phyloP scores from a whole-genome alignment of 257 asterid genomes.

The Solanum piurae region DNA sequence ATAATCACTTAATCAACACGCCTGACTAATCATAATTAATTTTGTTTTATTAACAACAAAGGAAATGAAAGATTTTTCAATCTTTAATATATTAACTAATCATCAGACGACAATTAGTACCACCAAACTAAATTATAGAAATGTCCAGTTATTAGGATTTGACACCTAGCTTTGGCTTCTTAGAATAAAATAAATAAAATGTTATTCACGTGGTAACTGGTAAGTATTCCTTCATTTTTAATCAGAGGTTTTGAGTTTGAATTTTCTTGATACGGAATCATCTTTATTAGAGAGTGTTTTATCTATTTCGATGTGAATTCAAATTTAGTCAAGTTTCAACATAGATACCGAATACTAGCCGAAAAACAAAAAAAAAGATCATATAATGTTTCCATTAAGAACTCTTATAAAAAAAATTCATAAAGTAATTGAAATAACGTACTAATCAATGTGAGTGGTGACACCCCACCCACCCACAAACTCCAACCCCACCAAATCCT shows the following conservation, averaged over 20 bases:
- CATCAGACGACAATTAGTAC: not conserved
- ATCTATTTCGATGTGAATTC: too few relatives aligned
- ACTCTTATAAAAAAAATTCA: too few relatives aligned
- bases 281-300: accelerated
- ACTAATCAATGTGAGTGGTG: not conserved
- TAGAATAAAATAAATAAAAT: too few relatives aligned
- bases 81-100: not conserved
- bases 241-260: too few relatives aligned
- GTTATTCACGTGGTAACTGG: accelerated
- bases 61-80: not conserved
- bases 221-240: too few relatives aligned
- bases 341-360: too few relatives aligned
- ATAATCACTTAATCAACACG: not conserved
- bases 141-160: not conserved
- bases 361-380: too few relatives aligned
- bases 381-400: too few relatives aligned
- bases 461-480: not conserved
- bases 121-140: not conserved
- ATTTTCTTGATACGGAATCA: too few relatives aligned
- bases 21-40: not conserved
- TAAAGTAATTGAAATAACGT: not conserved
- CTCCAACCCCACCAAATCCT: not conserved
- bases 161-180: not conserved
- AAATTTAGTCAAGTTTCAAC: too few relatives aligned
- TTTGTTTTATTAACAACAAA: not conserved